Evolutionary conservation across 1,284 basidiomycete genomes (phyloP).

Genomic region (Phylloporus gajari): DNA sequence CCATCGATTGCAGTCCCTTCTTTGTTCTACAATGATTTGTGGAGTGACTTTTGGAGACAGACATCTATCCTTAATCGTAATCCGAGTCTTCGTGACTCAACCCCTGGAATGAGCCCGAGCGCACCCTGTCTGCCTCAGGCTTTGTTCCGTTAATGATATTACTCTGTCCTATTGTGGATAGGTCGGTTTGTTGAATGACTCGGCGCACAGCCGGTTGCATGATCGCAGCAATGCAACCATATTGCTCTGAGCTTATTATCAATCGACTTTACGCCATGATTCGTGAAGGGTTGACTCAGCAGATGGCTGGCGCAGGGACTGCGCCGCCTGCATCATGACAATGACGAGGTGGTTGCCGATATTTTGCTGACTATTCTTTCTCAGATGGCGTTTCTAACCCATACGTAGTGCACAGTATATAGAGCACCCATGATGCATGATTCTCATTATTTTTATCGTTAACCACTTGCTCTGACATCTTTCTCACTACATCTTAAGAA

Average conservation of each 20-base stretch:
- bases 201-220: background rate
- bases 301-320: background rate
- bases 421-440: background rate
- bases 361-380: background rate
- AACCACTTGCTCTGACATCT: background rate
- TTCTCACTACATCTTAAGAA: conserved; percentile 4
- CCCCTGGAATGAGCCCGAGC: too few relatives aligned
- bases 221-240: background rate
- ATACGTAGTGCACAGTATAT: background rate
- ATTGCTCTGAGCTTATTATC: background rate
- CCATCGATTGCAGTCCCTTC: too few relatives aligned
- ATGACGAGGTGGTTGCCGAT: background rate
- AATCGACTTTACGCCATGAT: background rate
- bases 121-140: too few relatives aligned
- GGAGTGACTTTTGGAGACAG: too few relatives aligned
- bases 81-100: too few relatives aligned
- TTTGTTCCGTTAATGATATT: too few relatives aligned
- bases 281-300: background rate
- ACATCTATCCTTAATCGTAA: too few relatives aligned
- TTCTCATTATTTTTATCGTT: background rate
- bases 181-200: background rate
- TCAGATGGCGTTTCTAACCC: too few relatives aligned
- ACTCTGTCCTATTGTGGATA: background rate
- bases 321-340: background rate
- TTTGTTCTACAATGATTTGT: too few relatives aligned